Evolutionary conservation across 257 asterid species (phyloP), one percentile per base, ranked within the genome.

Genomic region (Lantana camara): DNA sequence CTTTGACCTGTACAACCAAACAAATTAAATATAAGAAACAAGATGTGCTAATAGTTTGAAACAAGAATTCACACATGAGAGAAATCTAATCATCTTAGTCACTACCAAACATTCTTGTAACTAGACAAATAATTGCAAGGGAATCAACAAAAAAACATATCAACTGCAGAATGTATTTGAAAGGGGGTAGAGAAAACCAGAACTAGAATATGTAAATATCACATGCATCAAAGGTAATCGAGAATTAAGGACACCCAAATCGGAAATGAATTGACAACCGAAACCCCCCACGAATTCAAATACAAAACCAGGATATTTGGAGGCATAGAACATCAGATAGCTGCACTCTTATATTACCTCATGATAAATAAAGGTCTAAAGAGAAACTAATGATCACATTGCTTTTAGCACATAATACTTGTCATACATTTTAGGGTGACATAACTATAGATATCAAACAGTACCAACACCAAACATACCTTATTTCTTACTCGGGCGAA

Each of bases 401-500:
- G 47, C 10, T 54, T 46, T 17, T 21, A 21, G 40, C 44, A 23
- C 22, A 20, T 37, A 24, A 57, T 32, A 50, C 51, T 15, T 37
- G 50, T 68, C 60, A 23, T 22, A 32, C 14, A 21, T 15, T 60
- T 24, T 47, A 63, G 37, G 40, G 35, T 22, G 15, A 44, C 41
- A 57, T 32, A 45, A 57, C 34, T 13, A 62, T 38, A 56, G 19
- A 61, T 21, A 62, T 60, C 58, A 70, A 62, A 53, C 55, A 64
- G 32, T 60, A 54, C 46, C 30, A 51, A 72, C 45, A 41, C 57
- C 23, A 59, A 35, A 55, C 64, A 21, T 61, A 88, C 99, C 99
- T 94, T 84, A 66, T 68, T 73, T 70, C 95, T 88, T 69, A 90
- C 95, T 61, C 96, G 87, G 75, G 91, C 70, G 16, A 88, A 94